Conservation (phyloP, 108 stramenopile species). For the Fragilariopsis cylindrus region DNA sequence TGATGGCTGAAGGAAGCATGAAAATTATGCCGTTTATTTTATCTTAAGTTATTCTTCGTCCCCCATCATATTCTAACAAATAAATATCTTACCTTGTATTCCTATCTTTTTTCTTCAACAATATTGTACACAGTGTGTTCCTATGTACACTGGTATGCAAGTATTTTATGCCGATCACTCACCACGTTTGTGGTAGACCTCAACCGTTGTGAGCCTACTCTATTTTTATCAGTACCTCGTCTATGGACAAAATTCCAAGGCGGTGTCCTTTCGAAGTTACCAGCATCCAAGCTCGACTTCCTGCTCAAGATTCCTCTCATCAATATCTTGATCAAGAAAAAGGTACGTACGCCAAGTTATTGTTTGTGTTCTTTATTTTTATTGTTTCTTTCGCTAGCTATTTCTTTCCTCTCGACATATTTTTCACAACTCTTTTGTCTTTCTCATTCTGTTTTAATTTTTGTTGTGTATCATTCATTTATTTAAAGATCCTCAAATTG, state of each 20-base stretch:
- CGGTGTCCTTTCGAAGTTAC: constrained; percentile 74
- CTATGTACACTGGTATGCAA: constrained; percentile 49
- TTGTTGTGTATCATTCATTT: too few relatives aligned
- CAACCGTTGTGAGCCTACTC: constrained; percentile 63
- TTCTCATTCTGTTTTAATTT: too few relatives aligned
- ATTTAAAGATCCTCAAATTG: constrained; percentile 62
- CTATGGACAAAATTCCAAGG: constrained; percentile 83
- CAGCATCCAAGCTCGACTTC: constrained; percentile 54
- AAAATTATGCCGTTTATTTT: not conserved
- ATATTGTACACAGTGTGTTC: constrained; percentile 41
- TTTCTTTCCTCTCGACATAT: too few relatives aligned
- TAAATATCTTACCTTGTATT: not conserved
- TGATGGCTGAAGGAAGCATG: too few relatives aligned
- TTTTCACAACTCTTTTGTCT: too few relatives aligned
- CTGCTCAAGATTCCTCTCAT: constrained; percentile 67
- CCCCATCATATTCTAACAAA: not conserved
- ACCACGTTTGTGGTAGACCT: constrained; percentile 73
- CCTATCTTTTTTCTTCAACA: not conserved
- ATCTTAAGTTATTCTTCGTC: not conserved
- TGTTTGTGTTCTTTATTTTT: too few relatives aligned
- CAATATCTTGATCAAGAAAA: constrained; percentile 54
- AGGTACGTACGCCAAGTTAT: not conserved
- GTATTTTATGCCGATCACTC: constrained; percentile 72
- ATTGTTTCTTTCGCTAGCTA: too few relatives aligned
- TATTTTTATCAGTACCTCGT: constrained; percentile 79